A percentile compares a stretch with the other conserved stretches of the same genome.
These are phyloP conservation scores for Zoysia pacifica DNA, from an alignment of 176 grass and related monocot species.

Conservation along the genomic window DNA sequence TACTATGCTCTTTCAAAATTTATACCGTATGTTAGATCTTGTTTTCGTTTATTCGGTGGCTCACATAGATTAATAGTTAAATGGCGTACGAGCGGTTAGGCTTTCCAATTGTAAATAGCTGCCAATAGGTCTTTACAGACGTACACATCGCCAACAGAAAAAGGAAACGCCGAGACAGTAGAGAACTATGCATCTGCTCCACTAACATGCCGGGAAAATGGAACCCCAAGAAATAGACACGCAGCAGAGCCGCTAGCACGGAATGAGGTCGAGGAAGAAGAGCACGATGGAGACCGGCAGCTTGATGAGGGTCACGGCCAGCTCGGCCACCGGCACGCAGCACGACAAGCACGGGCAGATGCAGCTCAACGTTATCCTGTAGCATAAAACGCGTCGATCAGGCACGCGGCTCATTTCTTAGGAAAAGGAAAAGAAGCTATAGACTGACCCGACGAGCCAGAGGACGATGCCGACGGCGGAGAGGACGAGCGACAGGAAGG, in stretches of 20 bases:
- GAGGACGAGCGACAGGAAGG: slow-evolving; percentile 60
- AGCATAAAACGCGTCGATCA: neutral
- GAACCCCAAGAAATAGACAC: neutral
- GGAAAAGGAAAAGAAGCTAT: neutral
- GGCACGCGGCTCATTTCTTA: neutral
- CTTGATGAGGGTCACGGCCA: slow-evolving; percentile 47
- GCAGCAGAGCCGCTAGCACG: slow-evolving; percentile 35
- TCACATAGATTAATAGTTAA: neutral
- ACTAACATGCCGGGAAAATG: neutral
- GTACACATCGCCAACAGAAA: neutral
- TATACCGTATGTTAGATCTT: neutral
- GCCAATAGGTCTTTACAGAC: neutral
- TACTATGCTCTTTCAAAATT: neutral
- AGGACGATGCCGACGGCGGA: slow-evolving; percentile 52
- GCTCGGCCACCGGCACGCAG: slow-evolving; percentile 43
- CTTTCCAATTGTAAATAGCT: neutral
- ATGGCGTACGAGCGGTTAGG: no score
- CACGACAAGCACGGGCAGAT: slow-evolving; percentile 64
- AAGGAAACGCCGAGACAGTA: neutral
- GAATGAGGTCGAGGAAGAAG: slow-evolving; percentile 58
- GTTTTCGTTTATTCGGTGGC: neutral
- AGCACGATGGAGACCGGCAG: slow-evolving; percentile 49
- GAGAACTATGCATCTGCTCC: neutral
- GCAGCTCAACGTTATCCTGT: slow-evolving; percentile 49
- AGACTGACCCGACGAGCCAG: slow-evolving; percentile 56